Conservation (phyloP, 495 filamentous ascomycete species). For the Aspergillus sclerotiicarbonarius region DNA sequence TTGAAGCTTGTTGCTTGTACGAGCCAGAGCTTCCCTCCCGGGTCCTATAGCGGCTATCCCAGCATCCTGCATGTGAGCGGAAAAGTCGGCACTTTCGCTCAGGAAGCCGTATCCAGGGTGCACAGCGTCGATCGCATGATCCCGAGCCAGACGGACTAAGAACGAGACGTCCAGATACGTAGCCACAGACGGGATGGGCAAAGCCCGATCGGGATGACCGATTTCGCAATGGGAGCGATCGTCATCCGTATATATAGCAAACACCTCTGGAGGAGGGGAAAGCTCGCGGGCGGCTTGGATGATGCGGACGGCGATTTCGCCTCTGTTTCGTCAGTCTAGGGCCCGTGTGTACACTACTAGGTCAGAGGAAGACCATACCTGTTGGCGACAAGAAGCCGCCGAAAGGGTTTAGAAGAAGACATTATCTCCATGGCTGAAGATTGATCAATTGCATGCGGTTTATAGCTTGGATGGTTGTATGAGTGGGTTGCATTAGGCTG, state of each 20-base stretch:
- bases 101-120: constrained; percentile 66
- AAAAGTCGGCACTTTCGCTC: constrained; percentile 57
- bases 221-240: constrained; percentile 53
- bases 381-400: constrained; percentile 56
- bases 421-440: constrained; percentile 16
- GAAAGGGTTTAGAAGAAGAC: constrained; percentile 37
- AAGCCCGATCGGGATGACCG: constrained; percentile 42
- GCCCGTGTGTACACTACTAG: background rate
- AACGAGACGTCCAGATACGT: constrained; percentile 51
- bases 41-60: constrained; percentile 54
- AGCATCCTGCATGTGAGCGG: constrained; percentile 48
- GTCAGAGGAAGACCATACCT: constrained; percentile 33
- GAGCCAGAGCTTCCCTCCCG: constrained; percentile 46
- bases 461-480: background rate
- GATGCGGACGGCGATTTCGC: constrained; percentile 61
- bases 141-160: constrained; percentile 44
- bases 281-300: constrained; percentile 56
- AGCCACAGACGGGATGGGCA: constrained; percentile 48
- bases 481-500: background rate
- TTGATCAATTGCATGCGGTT: background rate
- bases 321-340: constrained; percentile 37
- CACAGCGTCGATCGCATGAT: constrained; percentile 53
- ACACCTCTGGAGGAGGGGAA: constrained; percentile 45
- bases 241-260: constrained; percentile 51
- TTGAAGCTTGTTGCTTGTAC: constrained; percentile 57